Base-by-base conservation (phyloP, 345 rosid species). In the Ailanthus altissimus region DNA sequence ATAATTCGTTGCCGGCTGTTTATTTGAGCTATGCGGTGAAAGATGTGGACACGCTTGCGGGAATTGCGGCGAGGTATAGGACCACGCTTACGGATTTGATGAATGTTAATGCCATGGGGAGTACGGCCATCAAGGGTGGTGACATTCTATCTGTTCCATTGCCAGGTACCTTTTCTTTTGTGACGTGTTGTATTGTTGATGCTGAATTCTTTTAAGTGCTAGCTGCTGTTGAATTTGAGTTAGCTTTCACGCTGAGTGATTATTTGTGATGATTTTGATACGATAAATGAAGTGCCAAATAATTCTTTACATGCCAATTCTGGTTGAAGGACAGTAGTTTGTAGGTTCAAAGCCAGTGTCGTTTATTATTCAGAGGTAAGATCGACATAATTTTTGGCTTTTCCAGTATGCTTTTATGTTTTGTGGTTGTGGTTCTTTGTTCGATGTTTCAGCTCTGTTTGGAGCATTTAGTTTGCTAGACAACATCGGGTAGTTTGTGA, bases 71-170 rank as follows among this genome's bases (percentile, higher is more conserved):
- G 12, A 85, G 89, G 60, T 93, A 90, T 69, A 78, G 87, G 4
- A 95, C 99, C 11, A 90, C 92, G 1, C 81, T 95, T 60, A 86
- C 96, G 12, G 99, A 95, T 83, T 91, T 95, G 87, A 95, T 90
- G 85, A 89, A 93, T 81, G 99, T 92, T 57, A 95, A 95, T 81
- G 97, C 97, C 38, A 91, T 93, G 97, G 99, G 99, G 77, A 89
- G 89, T 79, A 71, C 90, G 32, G 86, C 90, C 12, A 85, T 93
- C 53, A 85, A 78, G 63, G 88, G 85, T 8, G 96, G 94, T 10
- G 99, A 95, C 64, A 95, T 95, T 57, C 89, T 95, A 61, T 88
- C 97, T 40, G 97, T 93, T 40, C 96, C 99, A 20, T 83, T 95
- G 81, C 89, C 94, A 56, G 96, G 98, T 95, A 75, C 66, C 38